Evolutionary conservation across 2,329 filamentous ascomycete species (phyloP).

Genomic region (Nemania serpens): DNA sequence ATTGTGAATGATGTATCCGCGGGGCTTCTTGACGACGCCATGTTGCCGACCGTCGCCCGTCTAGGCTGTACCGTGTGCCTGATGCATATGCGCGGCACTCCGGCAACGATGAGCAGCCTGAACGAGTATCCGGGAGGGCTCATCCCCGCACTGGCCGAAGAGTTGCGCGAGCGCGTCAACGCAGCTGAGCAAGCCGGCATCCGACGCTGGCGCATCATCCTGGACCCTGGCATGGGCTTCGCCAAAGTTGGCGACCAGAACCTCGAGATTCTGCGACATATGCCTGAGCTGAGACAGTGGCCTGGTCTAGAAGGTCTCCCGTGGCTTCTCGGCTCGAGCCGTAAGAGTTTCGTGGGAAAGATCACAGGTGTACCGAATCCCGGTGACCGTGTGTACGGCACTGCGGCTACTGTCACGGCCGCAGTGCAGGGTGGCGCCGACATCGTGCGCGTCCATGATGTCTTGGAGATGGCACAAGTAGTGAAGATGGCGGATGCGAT

Average conservation of each 20-base stretch:
- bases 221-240: constrained; percentile 94
- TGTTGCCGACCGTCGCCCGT: constrained; percentile 79
- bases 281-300: constrained; percentile 68
- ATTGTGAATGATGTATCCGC: constrained; percentile 95
- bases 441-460: constrained; percentile 91
- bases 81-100: constrained; percentile 93
- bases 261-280: constrained; percentile 72
- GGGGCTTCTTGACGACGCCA: constrained; percentile 75
- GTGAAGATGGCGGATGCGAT: constrained; percentile 92
- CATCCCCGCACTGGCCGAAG: constrained; percentile 53
- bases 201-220: constrained; percentile 88
- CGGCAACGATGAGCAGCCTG: constrained; percentile 76
- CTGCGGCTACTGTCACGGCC: constrained; percentile 84
- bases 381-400: constrained; percentile 77
- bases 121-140: constrained; percentile 63
- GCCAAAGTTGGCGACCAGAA: constrained; percentile 85
- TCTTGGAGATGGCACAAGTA: constrained; percentile 82
- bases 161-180: constrained; percentile 71
- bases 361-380: constrained; percentile 77
- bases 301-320: constrained; percentile 72
- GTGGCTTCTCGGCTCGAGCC: constrained; percentile 87
- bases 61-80: constrained; percentile 79
- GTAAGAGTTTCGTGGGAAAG: constrained; percentile 86
- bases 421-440: constrained; percentile 87
- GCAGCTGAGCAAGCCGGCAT: constrained; percentile 82